Conservation (phyloP, 306 rosid genomes). For the Biancaea sappan region DNA sequence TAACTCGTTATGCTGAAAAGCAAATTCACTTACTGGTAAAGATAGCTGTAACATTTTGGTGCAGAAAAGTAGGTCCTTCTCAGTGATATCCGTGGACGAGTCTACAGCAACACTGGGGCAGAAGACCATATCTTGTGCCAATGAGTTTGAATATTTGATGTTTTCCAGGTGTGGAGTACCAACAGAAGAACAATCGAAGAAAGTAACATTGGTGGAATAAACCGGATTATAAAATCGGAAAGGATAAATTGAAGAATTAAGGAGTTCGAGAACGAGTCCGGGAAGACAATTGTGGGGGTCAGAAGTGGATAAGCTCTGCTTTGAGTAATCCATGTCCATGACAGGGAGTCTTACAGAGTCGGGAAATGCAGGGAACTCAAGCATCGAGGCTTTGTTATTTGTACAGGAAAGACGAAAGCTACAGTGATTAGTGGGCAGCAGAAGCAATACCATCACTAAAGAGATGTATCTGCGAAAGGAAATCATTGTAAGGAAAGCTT, state of each 20-base stretch:
- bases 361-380: background rate
- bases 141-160: no score
- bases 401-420: constrained; percentile 35
- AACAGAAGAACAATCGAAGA: constrained; percentile 6
- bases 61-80: background rate
- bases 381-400: background rate
- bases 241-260: background rate
- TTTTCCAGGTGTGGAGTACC: no score
- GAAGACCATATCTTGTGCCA: background rate
- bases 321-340: constrained; percentile 26
- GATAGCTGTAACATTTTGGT: no score
- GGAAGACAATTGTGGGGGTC: background rate
- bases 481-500: background rate
- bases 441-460: background rate
- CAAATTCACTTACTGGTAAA: no score
- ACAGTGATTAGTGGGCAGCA: background rate
- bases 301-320: background rate
- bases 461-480: background rate
- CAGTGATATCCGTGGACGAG: no score
- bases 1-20: no score
- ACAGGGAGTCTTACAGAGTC: constrained; percentile 9
- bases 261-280: background rate
- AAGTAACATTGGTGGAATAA: background rate
- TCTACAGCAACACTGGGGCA: no score
- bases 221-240: background rate